Conservation (phyloP, 139 green algal species). For the Auxenochlorella pyrenoidosa region DNA sequence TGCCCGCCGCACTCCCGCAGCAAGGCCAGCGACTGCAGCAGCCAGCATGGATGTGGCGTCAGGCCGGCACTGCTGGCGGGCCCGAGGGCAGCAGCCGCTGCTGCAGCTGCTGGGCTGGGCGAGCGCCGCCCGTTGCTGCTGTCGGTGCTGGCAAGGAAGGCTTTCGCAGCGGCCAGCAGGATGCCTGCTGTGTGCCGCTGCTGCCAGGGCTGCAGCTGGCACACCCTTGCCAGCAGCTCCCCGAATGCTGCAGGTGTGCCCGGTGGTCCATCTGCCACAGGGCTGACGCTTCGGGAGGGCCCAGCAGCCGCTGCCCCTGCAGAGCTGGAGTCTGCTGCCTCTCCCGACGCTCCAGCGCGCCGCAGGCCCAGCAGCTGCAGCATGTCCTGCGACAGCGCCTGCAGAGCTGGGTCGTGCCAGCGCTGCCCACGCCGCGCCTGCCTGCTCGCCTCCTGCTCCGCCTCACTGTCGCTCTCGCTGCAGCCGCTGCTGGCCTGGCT, state of each 20-base stretch:
- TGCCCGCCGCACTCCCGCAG: not conserved
- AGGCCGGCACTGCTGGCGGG: too few species aligned
- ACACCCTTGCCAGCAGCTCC: not conserved
- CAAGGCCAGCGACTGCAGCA: constrained; percentile 17
- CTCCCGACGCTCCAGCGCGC: not conserved
- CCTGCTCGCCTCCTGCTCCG: not conserved
- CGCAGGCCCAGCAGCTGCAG: not conserved
- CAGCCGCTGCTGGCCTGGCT: not conserved
- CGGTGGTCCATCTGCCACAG: not conserved
- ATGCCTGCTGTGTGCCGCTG: constrained; percentile 4
- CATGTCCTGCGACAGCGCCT: not conserved
- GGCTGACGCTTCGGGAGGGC: too few species aligned
- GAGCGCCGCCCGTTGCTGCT: not conserved
- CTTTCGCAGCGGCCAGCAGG: constrained; percentile 16
- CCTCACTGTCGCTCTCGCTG: not conserved
- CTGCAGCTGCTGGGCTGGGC: not conserved
- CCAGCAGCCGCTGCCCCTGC: not conserved
- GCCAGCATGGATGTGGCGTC: not conserved
- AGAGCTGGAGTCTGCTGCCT: not conserved
- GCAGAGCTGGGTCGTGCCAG: constrained; percentile 10
- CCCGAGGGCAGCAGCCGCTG: not conserved
- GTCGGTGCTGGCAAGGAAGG: constrained; percentile 21
- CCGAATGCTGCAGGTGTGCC: not conserved
- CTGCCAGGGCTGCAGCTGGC: constrained; percentile 5
- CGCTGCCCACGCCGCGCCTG: not conserved